These are phyloP conservation scores for Gnomoniopsis sp. DNA, from an alignment of 2,329 filamentous ascomycete species.

Conservation along the genomic window DNA sequence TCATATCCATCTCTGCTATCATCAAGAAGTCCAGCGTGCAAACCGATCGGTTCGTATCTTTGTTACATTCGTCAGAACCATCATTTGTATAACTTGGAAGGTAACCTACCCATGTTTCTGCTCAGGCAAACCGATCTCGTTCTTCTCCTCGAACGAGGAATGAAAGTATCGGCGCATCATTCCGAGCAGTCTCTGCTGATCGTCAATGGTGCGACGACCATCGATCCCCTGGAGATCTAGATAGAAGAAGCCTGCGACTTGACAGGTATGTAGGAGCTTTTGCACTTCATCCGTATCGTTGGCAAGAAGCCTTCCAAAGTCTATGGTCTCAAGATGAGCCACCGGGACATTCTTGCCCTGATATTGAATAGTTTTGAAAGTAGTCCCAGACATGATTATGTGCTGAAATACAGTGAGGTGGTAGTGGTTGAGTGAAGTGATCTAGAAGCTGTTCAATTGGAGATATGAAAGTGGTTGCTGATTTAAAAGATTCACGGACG, in stretches of 20 bases:
- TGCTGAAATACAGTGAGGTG: no score
- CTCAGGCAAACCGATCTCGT: conserved; percentile 51
- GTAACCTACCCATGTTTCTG: conserved; percentile 46
- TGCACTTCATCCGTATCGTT: conserved; percentile 52
- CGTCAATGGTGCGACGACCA: conserved; percentile 48
- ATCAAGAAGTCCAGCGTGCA: conserved; percentile 42
- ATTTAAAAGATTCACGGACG: no score
- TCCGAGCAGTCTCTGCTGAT: conserved; percentile 48
- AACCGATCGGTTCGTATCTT: conserved; percentile 47
- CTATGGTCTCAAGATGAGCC: conserved; percentile 37
- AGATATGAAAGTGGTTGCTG: no score
- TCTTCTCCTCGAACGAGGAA: conserved; percentile 50
- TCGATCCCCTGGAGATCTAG: conserved; percentile 51
- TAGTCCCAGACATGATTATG: background rate
- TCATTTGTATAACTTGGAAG: background rate
- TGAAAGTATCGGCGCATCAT: conserved; percentile 57
- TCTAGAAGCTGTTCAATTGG: no score
- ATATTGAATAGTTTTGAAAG: background rate
- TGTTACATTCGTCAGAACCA: background rate
- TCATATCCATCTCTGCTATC: conserved; percentile 51
- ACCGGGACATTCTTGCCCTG: background rate
- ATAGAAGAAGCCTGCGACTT: conserved; percentile 53
- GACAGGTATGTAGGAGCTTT: conserved; percentile 45
- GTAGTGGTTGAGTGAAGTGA: no score
- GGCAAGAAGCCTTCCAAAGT: conserved; percentile 49